Evolutionary conservation across 2,329 filamentous ascomycete genomes (phyloP).

Genomic region (Microsporum audouinii): DNA sequence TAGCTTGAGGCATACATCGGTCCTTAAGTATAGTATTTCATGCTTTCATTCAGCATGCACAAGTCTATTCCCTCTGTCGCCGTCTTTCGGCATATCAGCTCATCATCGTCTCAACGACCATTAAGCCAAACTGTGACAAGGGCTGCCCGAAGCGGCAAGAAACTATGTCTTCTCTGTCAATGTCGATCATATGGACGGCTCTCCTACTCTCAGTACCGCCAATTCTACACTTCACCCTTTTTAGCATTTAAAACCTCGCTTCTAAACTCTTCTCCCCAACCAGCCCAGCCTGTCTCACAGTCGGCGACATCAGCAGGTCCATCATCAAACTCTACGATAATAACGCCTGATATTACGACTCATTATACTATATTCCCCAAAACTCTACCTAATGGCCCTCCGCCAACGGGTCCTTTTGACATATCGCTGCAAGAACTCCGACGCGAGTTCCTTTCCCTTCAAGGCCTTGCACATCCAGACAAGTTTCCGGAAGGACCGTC

Average conservation of each 20-base stretch:
- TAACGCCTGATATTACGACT: slow-evolving; percentile 38
- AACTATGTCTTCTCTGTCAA: background rate
- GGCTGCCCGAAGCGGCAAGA: background rate
- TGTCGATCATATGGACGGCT: background rate
- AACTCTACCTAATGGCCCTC: slow-evolving; percentile 65
- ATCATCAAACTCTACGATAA: slow-evolving; percentile 1
- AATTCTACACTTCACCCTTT: background rate
- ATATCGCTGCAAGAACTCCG: slow-evolving; percentile 61
- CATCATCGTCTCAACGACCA: background rate
- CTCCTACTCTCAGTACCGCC: background rate
- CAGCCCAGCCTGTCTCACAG: background rate
- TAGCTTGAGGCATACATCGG: background rate
- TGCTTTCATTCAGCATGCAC: background rate
- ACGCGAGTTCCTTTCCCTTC: slow-evolving; percentile 75
- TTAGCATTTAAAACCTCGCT: background rate
- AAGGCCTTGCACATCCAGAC: slow-evolving; percentile 43
- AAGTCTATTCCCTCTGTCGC: background rate
- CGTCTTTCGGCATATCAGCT: background rate
- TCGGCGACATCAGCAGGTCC: background rate
- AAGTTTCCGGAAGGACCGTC: slow-evolving; percentile 38
- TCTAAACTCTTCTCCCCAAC: background rate
- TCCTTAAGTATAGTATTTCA: background rate
- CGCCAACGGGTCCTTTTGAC: slow-evolving; percentile 62
- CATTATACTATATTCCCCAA: slow-evolving; percentile 83
- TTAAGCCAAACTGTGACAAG: background rate